Conservation (phyloP, 2,329 filamentous ascomycete species). For the Fusarium redolens region DNA sequence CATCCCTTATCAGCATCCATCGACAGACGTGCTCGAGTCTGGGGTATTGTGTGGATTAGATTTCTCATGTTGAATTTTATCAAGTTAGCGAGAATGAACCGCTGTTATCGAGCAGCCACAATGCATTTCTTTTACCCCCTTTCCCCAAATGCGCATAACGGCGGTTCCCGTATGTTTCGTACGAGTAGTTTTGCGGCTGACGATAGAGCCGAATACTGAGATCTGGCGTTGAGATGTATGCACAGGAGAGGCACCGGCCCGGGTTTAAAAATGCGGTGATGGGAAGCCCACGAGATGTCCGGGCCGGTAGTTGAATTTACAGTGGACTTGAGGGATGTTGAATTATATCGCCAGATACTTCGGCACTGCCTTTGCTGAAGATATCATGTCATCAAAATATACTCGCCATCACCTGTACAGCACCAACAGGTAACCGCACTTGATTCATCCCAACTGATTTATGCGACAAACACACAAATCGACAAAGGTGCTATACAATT, state of each 20-base stretch:
- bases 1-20: background rate
- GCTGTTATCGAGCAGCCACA: conserved; percentile 28
- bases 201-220: background rate
- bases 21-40: background rate
- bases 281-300: conserved; percentile 1
- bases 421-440: background rate
- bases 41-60: conserved; percentile 11
- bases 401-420: conserved; percentile 8
- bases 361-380: background rate
- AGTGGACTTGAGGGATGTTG: background rate
- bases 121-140: background rate
- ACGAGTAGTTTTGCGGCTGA: conserved; percentile 11
- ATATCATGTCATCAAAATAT: background rate
- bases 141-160: conserved; percentile 27
- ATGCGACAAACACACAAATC: conserved; percentile 8
- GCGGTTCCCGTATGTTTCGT: conserved; percentile 31
- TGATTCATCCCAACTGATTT: conserved; percentile 7
- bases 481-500: background rate
- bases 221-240: background rate
- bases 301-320: conserved; percentile 30
- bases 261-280: conserved; percentile 14
- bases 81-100: conserved; percentile 33
- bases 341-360: background rate
- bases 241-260: conserved; percentile 34
- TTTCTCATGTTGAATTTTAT: conserved; percentile 12